Evolutionary conservation across 345 rosid species (phyloP).

Genomic region (Turritis glabra): DNA sequence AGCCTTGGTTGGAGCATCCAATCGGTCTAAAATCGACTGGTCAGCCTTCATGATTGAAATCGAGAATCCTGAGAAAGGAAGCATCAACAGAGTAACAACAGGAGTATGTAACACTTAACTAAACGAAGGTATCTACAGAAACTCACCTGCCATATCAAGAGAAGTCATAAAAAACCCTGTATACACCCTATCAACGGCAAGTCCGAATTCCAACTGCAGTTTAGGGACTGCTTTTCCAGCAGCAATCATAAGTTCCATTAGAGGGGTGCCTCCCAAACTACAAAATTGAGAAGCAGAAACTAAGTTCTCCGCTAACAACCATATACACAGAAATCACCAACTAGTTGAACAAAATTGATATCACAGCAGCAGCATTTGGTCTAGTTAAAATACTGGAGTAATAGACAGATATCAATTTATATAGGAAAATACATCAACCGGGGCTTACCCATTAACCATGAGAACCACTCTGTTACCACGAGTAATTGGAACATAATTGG

Average conservation of each 20-base stretch:
- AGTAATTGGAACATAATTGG: conserved; percentile 88
- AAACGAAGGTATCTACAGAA: conserved; percentile 15
- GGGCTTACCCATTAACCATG: conserved; percentile 89
- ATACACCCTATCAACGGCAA: conserved; percentile 97
- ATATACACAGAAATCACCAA: conserved; percentile 10
- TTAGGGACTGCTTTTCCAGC: conserved; percentile 90
- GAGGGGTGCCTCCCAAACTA: conserved; percentile 92
- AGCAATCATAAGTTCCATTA: conserved; percentile 94
- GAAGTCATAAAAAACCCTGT: conserved; percentile 98
- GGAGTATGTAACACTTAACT: conserved; percentile 14
- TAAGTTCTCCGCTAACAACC: background rate
- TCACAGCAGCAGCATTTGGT: background rate
- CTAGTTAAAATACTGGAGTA: background rate
- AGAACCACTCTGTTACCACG: conserved; percentile 91
- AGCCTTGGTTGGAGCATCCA: conserved; percentile 95
- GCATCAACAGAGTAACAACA: conserved; percentile 6
- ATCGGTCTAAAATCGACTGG: conserved; percentile 55
- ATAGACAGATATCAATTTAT: conserved; percentile 3
- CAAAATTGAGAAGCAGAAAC: conserved; percentile 19
- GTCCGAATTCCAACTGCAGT: conserved; percentile 90
- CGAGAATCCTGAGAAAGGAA: conserved; percentile 70
- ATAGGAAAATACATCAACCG: background rate
- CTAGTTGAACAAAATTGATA: background rate
- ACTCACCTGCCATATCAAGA: conserved; percentile 96
- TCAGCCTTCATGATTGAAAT: conserved; percentile 94